Base-by-base conservation (phyloP, 768 basidiomycete species). In the Mycena vitilis region DNA sequence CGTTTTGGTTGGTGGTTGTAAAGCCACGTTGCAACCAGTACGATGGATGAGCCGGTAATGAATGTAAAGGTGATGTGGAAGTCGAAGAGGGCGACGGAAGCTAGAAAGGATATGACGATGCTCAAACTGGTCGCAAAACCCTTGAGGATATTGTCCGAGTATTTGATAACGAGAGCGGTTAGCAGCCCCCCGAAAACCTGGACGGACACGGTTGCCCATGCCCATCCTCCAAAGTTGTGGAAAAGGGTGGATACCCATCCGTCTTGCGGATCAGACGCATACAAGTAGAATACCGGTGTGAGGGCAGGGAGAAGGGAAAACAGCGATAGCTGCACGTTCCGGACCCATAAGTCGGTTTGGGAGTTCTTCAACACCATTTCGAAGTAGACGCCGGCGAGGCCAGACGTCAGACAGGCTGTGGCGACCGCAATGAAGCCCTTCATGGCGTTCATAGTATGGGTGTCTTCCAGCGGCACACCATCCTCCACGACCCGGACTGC, bases 281-380 rank as follows among this genome's bases (percentile, higher is more conserved):
- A 83, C 18, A 84, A 80, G 73, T 92, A 86, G 47, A 95, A 70
- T 74, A 96, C 85, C 36, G 96, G 95, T 3, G 91, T 82, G 55
- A 95, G 78, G 5, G 96, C 95, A 4, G 97, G 97, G 25, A 97
- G 85, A 49, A 98, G 85, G 56, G 95, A 96, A 83, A 98, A 99
- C 62, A 96, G 85, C 25, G 95, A 96, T 18, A 99, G 87, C 78
- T 99, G 97, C 68, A 97, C 92, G 78, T 98, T 99, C 76, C 97
- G 93, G 65, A 97, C 91, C 97, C 97, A 98, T 13, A 99, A 85
- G 80, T 98, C 95, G 5, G 91, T 86, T 73, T 90, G 90, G 4
- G 94, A 93, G 73, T 92, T 91, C 82, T 97, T 99, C 71, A 96
- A 84, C 42, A 96, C 95, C 93, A 97, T 96, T 82, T 99, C 97